Base-by-base conservation (phyloP, 2,329 filamentous ascomycete genomes). In the Coniochaeta sp. region DNA sequence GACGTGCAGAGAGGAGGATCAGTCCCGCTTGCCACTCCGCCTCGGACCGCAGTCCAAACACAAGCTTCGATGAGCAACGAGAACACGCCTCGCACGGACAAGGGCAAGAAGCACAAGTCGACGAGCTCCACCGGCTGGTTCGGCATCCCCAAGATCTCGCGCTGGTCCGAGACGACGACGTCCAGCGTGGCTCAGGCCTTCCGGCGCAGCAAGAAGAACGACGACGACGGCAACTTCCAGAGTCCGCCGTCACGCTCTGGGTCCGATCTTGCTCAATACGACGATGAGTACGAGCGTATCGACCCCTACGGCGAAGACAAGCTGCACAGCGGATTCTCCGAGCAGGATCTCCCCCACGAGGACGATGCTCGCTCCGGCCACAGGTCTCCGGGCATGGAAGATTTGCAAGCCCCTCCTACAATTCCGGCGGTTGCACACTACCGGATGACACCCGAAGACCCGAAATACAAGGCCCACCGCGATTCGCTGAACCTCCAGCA, bases 121-220 rank as follows among this genome's bases (percentile, higher is more conserved):
- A 89, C 84, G 70, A 86, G 87, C 61, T 95, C 91, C 0, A 91
- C 90, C 0, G 80, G 83, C 58, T 87, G 85, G 79, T 89, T 96
- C 61, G 66, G 64, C 52, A 66, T 66, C 63, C 92, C 93, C 26
- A 97, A 96, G 77, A 93, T 96, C 63, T 98, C 95, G 6, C 86
- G 95, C 50, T 99, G 95, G 95, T 98, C 93, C 0, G 95, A 96
- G 76, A 98, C 93, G 2, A 99, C 95, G 0, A 85, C 93, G 4
- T 96, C 92, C 0, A 96, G 91, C 62, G 86, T 92, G 50, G 88
- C 90, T 52, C 89, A 89, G 66, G 89, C 88, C 44, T 89, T 93
- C 72, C 85, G 89, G 44, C 85, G 84, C 67, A 90, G 86, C 70
- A 63, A 62, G 75, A 87, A 78, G 75, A 86, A 79, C 72, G 88